Evolutionary conservation across 805 yeast species (phyloP).

Genomic region (Hanseniaspora nectarophila): DNA sequence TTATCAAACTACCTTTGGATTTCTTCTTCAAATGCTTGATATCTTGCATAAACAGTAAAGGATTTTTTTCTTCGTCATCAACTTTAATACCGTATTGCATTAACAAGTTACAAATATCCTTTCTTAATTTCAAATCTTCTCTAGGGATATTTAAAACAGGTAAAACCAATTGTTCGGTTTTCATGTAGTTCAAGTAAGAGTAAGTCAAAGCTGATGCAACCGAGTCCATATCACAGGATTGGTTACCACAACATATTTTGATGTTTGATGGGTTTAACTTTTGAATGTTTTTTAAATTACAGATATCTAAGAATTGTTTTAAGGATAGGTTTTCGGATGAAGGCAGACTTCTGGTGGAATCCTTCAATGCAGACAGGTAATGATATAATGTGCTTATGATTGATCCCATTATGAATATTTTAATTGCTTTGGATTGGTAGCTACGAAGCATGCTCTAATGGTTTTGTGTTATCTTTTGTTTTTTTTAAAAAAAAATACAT

Average conservation of each 20-base stretch:
- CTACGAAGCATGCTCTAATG: too few relatives aligned
- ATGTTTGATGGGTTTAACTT: neutral
- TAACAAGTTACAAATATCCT: constrained; percentile 55
- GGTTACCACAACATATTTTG: constrained; percentile 45
- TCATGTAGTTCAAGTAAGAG: constrained; percentile 43
- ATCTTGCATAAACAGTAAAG: constrained; percentile 60
- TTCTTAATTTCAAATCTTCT: constrained; percentile 54
- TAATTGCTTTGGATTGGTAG: too few relatives aligned
- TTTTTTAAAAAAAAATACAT: too few relatives aligned
- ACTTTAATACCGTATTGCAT: constrained; percentile 20
- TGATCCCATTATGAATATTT: neutral
- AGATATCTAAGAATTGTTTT: constrained; percentile 4
- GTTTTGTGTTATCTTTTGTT: too few relatives aligned
- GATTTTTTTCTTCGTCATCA: constrained; percentile 11
- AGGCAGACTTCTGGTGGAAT: neutral
- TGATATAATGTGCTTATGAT: constrained; percentile 1
- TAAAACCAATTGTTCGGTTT: constrained; percentile 31
- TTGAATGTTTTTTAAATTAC: constrained; percentile 2
- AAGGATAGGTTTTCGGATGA: neutral
- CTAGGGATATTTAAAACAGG: constrained; percentile 69
- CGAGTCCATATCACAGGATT: constrained; percentile 83
- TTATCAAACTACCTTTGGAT: constrained; percentile 18
- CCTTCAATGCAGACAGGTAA: neutral
- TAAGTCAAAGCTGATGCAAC: constrained; percentile 63
- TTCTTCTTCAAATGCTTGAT: constrained; percentile 25